Percentiles rank a stretch among this genome's conserved stretches.
These are phyloP conservation scores for Triticum turgidum DNA, from an alignment of 176 grass and related monocot genomes.

Conservation along the genomic window DNA sequence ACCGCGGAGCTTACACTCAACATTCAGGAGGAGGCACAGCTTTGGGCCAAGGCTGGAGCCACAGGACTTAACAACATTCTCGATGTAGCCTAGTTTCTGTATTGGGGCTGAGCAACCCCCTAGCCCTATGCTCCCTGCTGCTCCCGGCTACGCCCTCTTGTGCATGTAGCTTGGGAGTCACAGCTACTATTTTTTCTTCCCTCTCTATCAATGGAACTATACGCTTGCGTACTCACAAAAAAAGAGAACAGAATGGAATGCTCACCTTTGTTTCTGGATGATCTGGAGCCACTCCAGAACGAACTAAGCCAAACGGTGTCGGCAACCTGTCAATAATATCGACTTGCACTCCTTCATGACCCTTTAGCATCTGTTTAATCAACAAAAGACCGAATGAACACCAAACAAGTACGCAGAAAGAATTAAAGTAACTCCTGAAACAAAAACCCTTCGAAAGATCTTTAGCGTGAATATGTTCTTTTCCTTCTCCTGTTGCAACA, in stretches of 20 bases:
- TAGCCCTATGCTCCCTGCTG: too few species aligned
- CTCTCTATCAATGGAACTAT: too few species aligned
- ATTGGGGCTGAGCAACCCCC: too few species aligned
- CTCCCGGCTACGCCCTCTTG: too few species aligned
- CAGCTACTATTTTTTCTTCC: too few species aligned
- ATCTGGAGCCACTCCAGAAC: constrained; percentile 89
- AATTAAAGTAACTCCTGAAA: neutral
- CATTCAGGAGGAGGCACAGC: too few species aligned
- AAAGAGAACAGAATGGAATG: neutral
- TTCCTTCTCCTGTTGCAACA: neutral
- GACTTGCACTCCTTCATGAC: constrained; percentile 53
- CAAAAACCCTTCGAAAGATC: neutral
- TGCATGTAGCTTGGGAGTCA: too few species aligned
- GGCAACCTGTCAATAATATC: constrained; percentile 86
- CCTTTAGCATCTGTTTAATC: constrained; percentile 74
- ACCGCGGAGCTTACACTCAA: too few species aligned
- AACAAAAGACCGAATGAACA: neutral
- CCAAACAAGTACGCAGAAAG: neutral
- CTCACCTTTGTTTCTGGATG: constrained; percentile 92
- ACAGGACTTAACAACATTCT: too few species aligned
- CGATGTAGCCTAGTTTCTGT: too few species aligned
- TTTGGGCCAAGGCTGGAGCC: too few species aligned
- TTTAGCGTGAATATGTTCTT: neutral
- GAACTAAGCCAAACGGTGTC: constrained; percentile 84
- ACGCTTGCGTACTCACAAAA: too few species aligned